These are phyloP conservation scores for Metschnikowia proteae DNA, from an alignment of 805 yeast genomes.

Conservation along the genomic window DNA sequence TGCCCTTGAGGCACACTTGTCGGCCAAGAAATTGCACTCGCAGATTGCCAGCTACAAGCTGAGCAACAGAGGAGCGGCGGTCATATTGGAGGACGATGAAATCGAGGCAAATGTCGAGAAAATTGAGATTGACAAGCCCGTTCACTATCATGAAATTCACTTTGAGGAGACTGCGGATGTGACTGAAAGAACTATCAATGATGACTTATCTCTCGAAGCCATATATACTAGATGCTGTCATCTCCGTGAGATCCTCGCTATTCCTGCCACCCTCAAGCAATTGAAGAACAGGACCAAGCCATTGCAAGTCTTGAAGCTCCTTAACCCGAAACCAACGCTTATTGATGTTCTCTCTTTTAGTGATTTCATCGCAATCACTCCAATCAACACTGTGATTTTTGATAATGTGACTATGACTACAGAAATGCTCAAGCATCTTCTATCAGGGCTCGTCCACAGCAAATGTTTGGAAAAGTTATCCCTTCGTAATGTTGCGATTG, in stretches of 20 bases:
- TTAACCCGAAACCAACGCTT: conserved; percentile 56
- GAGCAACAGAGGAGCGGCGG: conserved; percentile 4
- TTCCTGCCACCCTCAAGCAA: conserved; percentile 51
- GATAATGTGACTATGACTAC: conserved; percentile 54
- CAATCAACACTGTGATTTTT: conserved; percentile 51
- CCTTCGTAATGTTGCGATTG: conserved; percentile 53
- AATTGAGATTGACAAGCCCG: conserved; percentile 66
- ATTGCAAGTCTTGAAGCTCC: conserved; percentile 50
- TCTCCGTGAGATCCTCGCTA: conserved; percentile 46
- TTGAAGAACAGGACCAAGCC: conserved; percentile 49
- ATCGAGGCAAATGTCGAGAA: conserved; percentile 17
- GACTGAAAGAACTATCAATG: conserved; percentile 3
- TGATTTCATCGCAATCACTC: conserved; percentile 55
- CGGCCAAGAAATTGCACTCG: conserved; percentile 65
- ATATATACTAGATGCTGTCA: conserved; percentile 50
- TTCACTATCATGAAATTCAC: conserved; percentile 55
- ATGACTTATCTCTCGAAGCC: conserved; percentile 42
- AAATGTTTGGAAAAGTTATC: conserved; percentile 48
- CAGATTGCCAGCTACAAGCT: conserved; percentile 53
- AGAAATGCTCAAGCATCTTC: conserved; percentile 49
- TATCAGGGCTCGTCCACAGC: conserved; percentile 45
- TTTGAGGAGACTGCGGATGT: conserved; percentile 27
- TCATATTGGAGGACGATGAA: conserved; percentile 19
- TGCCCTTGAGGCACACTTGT: conserved; percentile 70
- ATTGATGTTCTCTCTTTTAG: conserved; percentile 55